These are phyloP conservation scores for Globisporangium irregulare DNA, from an alignment of 352 stramenopile species.

Conservation along the genomic window DNA sequence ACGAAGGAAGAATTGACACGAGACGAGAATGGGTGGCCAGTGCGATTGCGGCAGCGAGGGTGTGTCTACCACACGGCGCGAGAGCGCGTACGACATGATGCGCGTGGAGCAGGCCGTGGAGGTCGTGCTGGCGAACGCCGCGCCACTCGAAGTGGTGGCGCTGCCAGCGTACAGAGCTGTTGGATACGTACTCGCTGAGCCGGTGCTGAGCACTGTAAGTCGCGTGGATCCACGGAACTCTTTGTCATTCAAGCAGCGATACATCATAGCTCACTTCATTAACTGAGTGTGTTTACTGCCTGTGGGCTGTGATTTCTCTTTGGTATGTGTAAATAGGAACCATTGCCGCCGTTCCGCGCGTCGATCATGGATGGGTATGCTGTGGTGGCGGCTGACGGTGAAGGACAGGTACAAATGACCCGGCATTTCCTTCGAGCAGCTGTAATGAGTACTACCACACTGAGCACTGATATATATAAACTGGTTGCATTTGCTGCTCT, in stretches of 20 bases:
- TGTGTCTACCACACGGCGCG: conserved; percentile 44
- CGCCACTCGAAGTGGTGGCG: conserved; percentile 33
- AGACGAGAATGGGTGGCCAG: conserved; percentile 20
- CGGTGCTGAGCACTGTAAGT: conserved; percentile 42
- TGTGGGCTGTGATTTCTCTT: conserved; percentile 12
- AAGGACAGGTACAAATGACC: conserved; percentile 44
- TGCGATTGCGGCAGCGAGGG: conserved; percentile 52
- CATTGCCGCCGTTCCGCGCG: conserved; percentile 93
- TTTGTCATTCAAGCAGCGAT: background rate
- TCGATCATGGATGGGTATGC: conserved; percentile 99
- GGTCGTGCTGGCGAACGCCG: conserved; percentile 43
- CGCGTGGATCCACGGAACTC: background rate
- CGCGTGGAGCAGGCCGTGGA: conserved; percentile 51
- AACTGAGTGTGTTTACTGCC: conserved; percentile 10
- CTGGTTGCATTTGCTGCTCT: background rate
- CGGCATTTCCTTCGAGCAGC: background rate
- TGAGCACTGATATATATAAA: background rate
- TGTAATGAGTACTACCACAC: background rate
- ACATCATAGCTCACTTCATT: background rate
- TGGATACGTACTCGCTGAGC: conserved; percentile 52
- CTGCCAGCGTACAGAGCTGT: conserved; percentile 37
- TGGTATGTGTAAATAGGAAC: conserved; percentile 39
- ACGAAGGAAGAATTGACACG: background rate
- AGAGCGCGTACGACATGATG: conserved; percentile 80
- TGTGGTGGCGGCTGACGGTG: conserved; percentile 82